These are phyloP conservation scores for Fraxinus angustifolia DNA, from an alignment of 305 asterid species.

Conservation along the genomic window DNA sequence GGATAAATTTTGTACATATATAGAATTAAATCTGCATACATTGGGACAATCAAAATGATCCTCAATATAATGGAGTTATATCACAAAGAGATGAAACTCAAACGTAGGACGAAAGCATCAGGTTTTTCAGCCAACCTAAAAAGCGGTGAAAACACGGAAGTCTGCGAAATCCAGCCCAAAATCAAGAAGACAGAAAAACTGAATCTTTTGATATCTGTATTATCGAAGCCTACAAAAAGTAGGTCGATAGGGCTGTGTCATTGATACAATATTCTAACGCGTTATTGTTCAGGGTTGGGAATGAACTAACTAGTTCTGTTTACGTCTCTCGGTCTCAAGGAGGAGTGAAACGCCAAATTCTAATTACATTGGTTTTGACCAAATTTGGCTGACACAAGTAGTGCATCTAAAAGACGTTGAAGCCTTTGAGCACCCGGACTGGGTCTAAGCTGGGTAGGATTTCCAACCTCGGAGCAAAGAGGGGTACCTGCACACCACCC, in stretches of 20 bases:
- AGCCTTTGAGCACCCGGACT: conserved; percentile 74
- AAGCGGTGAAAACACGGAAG: background rate
- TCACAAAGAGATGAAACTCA: background rate
- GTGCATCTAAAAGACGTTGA: conserved; percentile 45
- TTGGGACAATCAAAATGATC: background rate
- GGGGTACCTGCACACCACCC: conserved; percentile 83
- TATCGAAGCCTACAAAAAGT: background rate
- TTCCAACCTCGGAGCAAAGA: conserved; percentile 66
- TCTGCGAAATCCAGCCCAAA: background rate
- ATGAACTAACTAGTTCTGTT: background rate
- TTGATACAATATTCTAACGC: background rate
- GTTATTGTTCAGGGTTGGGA: background rate
- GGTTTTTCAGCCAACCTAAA: background rate
- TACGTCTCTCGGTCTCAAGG: background rate
- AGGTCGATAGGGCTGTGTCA: background rate
- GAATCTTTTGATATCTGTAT: background rate
- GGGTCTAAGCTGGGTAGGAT: conserved; percentile 47
- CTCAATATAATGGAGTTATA: background rate
- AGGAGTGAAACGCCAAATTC: conserved; percentile 28
- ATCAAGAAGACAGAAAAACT: background rate
- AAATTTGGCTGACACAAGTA: conserved; percentile 34
- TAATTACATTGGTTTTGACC: conserved; percentile 58
- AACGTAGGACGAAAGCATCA: background rate
- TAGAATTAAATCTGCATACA: background rate
- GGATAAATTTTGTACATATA: background rate